phyloP scores from a whole-genome alignment of 129 eudicot species.

The Tagetes patula region DNA sequence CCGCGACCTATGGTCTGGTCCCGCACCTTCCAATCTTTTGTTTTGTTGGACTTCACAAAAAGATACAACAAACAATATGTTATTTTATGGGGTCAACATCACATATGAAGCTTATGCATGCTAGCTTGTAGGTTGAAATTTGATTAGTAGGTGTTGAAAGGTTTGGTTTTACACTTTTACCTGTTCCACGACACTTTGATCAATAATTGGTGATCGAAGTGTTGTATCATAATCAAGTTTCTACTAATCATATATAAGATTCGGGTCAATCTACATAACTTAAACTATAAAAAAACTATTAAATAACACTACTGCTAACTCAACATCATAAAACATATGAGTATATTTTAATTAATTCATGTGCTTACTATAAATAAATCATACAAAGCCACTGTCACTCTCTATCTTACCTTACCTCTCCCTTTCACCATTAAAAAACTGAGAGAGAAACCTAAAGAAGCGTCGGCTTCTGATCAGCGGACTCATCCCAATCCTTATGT shows the following conservation, averaged over 20 bases:
- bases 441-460: slow-evolving; percentile 39
- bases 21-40: too few species aligned
- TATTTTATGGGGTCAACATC: not conserved
- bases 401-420: slow-evolving; percentile 20
- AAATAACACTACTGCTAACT: not conserved
- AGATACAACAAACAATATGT: too few species aligned
- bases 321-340: slow-evolving; percentile 28
- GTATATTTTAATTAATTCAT: slow-evolving; percentile 28
- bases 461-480: slow-evolving; percentile 57
- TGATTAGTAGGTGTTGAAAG: not conserved
- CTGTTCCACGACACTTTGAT: too few species aligned
- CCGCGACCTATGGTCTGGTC: too few species aligned
- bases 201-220: too few species aligned
- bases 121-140: not conserved
- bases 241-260: not conserved
- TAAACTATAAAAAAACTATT: not conserved
- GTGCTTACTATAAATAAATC: slow-evolving; percentile 33
- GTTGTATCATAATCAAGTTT: too few species aligned
- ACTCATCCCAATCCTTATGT: slow-evolving; percentile 56
- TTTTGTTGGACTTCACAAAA: too few species aligned
- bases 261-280: not conserved
- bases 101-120: not conserved
- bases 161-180: not conserved
- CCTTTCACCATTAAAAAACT: slow-evolving; percentile 29
- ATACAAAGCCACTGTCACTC: slow-evolving; percentile 31